phyloP scores from a whole-genome alignment of 2,329 filamentous ascomycete genomes.

The Nakataea oryzae region DNA sequence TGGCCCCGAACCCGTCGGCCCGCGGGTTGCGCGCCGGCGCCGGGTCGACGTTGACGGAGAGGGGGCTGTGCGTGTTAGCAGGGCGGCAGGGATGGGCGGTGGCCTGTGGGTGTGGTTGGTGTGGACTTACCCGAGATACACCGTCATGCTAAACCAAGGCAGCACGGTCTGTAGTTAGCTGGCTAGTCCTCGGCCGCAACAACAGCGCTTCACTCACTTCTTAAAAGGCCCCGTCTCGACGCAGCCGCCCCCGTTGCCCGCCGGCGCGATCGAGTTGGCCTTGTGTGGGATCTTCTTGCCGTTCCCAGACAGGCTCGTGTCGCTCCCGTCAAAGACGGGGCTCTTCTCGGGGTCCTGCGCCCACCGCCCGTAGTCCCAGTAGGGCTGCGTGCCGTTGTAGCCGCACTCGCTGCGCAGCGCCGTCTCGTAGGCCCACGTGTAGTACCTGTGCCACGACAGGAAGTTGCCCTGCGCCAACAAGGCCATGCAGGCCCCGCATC shows the following conservation, averaged over 20 bases:
- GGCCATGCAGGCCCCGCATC: neutral
- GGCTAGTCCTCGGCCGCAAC: neutral
- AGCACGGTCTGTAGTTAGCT: neutral
- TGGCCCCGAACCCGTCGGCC: slow-evolving; percentile 25
- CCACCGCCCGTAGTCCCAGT: slow-evolving; percentile 41
- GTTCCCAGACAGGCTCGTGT: slow-evolving; percentile 37
- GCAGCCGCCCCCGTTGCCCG: slow-evolving; percentile 46
- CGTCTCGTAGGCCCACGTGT: slow-evolving; percentile 23
- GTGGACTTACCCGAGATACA: slow-evolving; percentile 1
- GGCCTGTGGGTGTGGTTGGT: neutral
- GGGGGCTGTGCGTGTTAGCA: slow-evolving; percentile 19
- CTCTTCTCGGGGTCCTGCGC: slow-evolving; percentile 32
- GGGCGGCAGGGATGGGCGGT: slow-evolving; percentile 8
- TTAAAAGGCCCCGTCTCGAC: slow-evolving; percentile 38
- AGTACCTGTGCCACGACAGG: slow-evolving; percentile 33
- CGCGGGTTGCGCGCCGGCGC: slow-evolving; percentile 18
- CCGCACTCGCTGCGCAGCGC: slow-evolving; percentile 29
- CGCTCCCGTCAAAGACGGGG: slow-evolving; percentile 44
- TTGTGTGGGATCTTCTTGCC: slow-evolving; percentile 22
- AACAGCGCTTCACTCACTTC: slow-evolving; percentile 19
- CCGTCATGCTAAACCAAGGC: slow-evolving; percentile 7
- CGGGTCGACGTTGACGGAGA: slow-evolving; percentile 15
- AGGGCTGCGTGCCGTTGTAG: slow-evolving; percentile 30
- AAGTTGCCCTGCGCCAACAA: slow-evolving; percentile 19
- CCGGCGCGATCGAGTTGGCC: slow-evolving; percentile 20